Evolutionary conservation across 108 stramenopile genomes (phyloP).

Genomic region (Pseudonitzschia multiseries): DNA sequence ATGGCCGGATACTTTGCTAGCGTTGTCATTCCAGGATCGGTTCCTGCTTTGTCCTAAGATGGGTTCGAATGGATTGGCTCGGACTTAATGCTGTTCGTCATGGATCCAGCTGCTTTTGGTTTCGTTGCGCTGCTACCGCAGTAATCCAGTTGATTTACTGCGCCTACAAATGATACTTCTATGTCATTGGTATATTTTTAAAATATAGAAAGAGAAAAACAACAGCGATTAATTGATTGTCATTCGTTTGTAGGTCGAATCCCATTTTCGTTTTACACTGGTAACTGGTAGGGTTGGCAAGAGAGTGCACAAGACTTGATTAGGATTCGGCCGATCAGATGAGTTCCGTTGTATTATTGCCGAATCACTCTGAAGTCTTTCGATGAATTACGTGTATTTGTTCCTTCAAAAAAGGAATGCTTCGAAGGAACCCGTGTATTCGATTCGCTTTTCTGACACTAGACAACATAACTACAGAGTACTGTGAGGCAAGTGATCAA

Average conservation of each 20-base stretch:
- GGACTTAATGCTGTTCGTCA: not conserved
- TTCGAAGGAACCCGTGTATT: too few relatives aligned
- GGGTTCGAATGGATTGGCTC: not conserved
- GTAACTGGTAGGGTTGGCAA: too few relatives aligned
- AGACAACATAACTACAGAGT: too few relatives aligned
- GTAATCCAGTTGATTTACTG: not conserved
- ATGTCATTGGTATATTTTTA: not conserved
- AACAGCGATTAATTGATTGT: not conserved
- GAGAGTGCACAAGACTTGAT: too few relatives aligned
- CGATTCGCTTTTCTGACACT: too few relatives aligned
- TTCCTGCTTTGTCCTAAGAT: constrained; percentile 49
- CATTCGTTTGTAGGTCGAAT: not conserved
- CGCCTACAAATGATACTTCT: not conserved
- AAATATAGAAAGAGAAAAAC: not conserved
- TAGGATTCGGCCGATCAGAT: too few relatives aligned
- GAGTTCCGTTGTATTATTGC: too few relatives aligned
- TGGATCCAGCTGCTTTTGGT: not conserved
- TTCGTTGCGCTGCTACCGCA: not conserved
- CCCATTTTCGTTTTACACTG: too few relatives aligned
- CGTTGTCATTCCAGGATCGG: constrained; percentile 88
- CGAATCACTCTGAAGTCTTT: too few relatives aligned
- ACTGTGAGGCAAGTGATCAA: too few relatives aligned
- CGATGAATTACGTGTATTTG: too few relatives aligned
- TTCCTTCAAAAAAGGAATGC: too few relatives aligned
- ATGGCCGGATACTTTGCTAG: constrained; percentile 82